phyloP scores from a whole-genome alignment of 805 yeast species.

The Zygosaccharomyces kombuchaensis region DNA sequence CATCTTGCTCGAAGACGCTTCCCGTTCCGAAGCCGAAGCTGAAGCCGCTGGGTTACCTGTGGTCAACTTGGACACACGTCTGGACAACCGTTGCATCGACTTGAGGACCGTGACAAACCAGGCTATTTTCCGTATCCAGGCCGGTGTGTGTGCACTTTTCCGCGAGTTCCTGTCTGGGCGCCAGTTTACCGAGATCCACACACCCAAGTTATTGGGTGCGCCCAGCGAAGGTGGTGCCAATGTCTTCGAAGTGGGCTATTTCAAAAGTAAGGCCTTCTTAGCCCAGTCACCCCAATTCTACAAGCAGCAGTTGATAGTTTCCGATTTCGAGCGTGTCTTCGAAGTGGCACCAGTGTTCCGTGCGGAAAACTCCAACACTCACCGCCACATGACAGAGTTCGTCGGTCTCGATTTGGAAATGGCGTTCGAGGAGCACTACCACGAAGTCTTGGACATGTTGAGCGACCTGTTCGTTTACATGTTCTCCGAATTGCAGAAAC shows the following conservation, averaged over 20 bases:
- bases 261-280: conserved; percentile 85
- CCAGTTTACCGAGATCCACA: conserved; percentile 86
- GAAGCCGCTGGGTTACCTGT: conserved; percentile 88
- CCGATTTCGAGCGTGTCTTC: conserved; percentile 93
- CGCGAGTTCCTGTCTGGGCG: conserved; percentile 72
- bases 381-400: conserved; percentile 99
- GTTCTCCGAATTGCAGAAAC: conserved; percentile 72
- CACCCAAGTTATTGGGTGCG: conserved; percentile 93
- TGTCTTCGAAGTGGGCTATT: conserved; percentile 89
- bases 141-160: conserved; percentile 84
- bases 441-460: conserved; percentile 68
- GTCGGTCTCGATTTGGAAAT: conserved; percentile 96
- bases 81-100: conserved; percentile 93
- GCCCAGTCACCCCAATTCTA: conserved; percentile 98
- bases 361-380: conserved; percentile 98
- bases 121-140: conserved; percentile 90
- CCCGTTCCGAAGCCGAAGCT: conserved; percentile 91
- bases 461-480: conserved; percentile 80
- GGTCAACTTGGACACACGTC: conserved; percentile 92
- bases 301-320: conserved; percentile 97
- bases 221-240: conserved; percentile 98
- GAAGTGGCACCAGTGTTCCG: conserved; percentile 98
- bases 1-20: conserved; percentile 91
- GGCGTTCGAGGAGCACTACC: conserved; percentile 97
- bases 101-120: conserved; percentile 96